A percentile compares a stretch with the other conserved stretches of the same genome.
Conservation (phyloP, 805 yeast genomes). For the Saturnispora kantuleensis region DNA sequence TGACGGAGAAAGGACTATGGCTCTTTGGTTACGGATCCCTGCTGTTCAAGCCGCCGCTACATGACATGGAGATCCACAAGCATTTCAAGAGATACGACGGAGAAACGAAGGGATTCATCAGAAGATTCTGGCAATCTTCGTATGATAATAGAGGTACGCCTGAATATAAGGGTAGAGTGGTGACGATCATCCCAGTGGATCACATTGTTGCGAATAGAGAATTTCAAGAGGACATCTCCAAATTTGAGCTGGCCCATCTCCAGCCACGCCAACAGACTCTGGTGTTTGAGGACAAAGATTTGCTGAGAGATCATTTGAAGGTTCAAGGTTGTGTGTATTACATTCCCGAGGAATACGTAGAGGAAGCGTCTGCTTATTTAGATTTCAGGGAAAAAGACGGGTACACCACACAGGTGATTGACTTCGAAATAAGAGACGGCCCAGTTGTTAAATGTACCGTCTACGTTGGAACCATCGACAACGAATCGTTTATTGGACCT, state of each 20-base stretch:
- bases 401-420: slow-evolving; percentile 58
- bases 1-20: slow-evolving; percentile 38
- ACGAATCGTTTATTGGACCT: slow-evolving; percentile 80
- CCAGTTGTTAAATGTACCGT: slow-evolving; percentile 46
- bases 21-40: slow-evolving; percentile 85
- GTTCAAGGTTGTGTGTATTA: slow-evolving; percentile 83
- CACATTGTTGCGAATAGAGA: slow-evolving; percentile 34
- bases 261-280: slow-evolving; percentile 12
- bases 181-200: slow-evolving; percentile 57
- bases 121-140: slow-evolving; percentile 89
- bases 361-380: slow-evolving; percentile 54
- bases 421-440: slow-evolving; percentile 40
- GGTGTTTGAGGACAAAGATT: slow-evolving; percentile 10
- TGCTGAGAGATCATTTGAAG: slow-evolving; percentile 35
- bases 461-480: slow-evolving; percentile 76
- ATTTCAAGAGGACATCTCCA: slow-evolving; percentile 34
- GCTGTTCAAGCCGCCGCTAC: slow-evolving; percentile 82
- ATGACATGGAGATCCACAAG: slow-evolving; percentile 32
- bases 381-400: slow-evolving; percentile 88
- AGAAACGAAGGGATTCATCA: slow-evolving; percentile 58
- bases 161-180: slow-evolving; percentile 82
- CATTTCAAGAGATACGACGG: slow-evolving; percentile 44
- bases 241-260: slow-evolving; percentile 19
- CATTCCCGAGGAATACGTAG: slow-evolving; percentile 54
- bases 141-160: slow-evolving; percentile 88